Evolutionary conservation across 805 yeast genomes (phyloP).

Genomic region (Saturnispora saitoi): DNA sequence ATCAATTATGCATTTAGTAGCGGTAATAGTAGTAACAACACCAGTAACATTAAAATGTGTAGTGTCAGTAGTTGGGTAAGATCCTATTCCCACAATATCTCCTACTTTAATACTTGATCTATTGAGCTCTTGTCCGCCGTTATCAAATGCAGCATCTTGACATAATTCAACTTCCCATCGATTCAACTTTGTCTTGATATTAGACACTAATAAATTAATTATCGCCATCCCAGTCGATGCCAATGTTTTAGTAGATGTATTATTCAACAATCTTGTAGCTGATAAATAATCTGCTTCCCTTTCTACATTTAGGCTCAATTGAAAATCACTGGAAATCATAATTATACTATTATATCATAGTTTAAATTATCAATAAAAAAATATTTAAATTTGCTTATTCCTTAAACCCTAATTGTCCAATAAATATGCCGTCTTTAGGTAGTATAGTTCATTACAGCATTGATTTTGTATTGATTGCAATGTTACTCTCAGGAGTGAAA

Average conservation of each 20-base stretch:
- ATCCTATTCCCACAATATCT: conserved; percentile 62
- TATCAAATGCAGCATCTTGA: conserved; percentile 28
- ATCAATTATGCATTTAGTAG: conserved; percentile 44
- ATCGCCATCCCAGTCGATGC: conserved; percentile 69
- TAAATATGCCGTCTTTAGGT: conserved; percentile 32
- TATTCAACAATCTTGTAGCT: conserved; percentile 34
- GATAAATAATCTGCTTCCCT: conserved; percentile 44
- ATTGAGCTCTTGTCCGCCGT: conserved; percentile 20
- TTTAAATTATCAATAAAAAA: background rate
- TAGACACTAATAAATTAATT: conserved; percentile 51
- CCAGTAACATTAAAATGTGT: conserved; percentile 39
- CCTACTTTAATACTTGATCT: conserved; percentile 35
- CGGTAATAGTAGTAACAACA: conserved; percentile 50
- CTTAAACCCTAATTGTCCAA: background rate
- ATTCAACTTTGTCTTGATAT: conserved; percentile 67
- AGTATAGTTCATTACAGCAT: conserved; percentile 61
- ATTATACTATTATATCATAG: background rate
- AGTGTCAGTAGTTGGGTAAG: conserved; percentile 28
- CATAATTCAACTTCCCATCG: conserved; percentile 63
- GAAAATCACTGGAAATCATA: background rate
- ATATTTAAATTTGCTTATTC: too few relatives aligned
- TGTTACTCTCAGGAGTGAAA: conserved; percentile 79
- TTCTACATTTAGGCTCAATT: conserved; percentile 29
- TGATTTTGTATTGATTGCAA: conserved; percentile 71
- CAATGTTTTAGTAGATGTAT: conserved; percentile 55